These are phyloP conservation scores for Microstegium vimineum DNA, from an alignment of 176 grass and related monocot genomes.

Conservation along the genomic window DNA sequence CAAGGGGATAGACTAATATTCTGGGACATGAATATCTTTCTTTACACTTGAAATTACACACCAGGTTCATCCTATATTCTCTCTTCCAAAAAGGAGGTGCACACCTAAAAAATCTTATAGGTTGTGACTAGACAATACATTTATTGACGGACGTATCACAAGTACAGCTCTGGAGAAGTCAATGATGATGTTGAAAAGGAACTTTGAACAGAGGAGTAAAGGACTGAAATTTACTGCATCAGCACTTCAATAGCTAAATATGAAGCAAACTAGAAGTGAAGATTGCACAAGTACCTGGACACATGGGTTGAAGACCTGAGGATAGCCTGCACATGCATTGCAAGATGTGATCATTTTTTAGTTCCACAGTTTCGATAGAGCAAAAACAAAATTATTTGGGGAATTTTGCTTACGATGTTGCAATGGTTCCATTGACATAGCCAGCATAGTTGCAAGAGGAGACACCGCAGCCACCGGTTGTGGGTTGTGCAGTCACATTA, in stretches of 20 bases:
- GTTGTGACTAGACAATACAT: background rate
- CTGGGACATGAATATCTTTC: background rate
- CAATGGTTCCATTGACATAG: slow-evolving; percentile 71
- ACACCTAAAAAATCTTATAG: background rate
- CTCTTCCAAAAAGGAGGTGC: background rate
- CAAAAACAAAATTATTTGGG: background rate
- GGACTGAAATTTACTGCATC: background rate
- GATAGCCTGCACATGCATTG: slow-evolving; percentile 49
- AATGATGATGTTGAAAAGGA: background rate
- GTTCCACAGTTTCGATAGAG: background rate
- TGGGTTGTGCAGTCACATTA: slow-evolving; percentile 59
- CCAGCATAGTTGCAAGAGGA: slow-evolving; percentile 81
- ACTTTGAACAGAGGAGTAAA: slow-evolving; percentile 10
- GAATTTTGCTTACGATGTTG: slow-evolving; percentile 59
- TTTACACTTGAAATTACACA: background rate
- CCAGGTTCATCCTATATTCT: background rate
- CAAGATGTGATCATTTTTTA: slow-evolving; percentile 1
- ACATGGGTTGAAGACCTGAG: slow-evolving; percentile 65
- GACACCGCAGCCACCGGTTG: slow-evolving; percentile 77
- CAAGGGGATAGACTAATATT: background rate
- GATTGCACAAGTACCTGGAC: slow-evolving; percentile 62
- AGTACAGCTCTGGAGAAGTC: background rate
- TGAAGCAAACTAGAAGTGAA: background rate
- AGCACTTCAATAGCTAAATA: background rate
- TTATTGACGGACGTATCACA: background rate